Evolutionary conservation across 805 yeast species (phyloP).

Genomic region (Suhomyces pyralidae): DNA sequence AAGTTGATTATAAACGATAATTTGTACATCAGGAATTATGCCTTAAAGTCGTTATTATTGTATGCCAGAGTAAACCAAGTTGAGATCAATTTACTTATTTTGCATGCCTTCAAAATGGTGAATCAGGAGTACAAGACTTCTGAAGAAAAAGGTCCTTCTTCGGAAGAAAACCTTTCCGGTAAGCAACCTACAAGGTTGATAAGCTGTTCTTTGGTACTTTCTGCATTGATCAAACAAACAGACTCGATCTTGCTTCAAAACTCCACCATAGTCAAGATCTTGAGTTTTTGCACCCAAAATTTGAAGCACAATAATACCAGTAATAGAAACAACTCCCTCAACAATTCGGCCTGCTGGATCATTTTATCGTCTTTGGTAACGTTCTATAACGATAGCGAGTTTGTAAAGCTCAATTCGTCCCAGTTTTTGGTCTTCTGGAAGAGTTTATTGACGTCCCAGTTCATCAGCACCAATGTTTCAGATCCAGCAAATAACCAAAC

Average conservation of each 20-base stretch:
- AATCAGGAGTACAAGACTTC: slow-evolving; percentile 23
- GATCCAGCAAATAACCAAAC: slow-evolving; percentile 17
- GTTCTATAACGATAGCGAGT: slow-evolving; percentile 39
- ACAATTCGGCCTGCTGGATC: slow-evolving; percentile 39
- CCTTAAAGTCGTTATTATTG: slow-evolving; percentile 28
- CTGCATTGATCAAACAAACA: slow-evolving; percentile 35
- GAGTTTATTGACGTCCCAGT: slow-evolving; percentile 42
- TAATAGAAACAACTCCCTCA: slow-evolving; percentile 17
- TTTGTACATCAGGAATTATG: slow-evolving; percentile 34
- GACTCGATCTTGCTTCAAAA: slow-evolving; percentile 34
- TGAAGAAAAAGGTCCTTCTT: slow-evolving; percentile 8
- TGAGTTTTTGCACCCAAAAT: slow-evolving; percentile 46
- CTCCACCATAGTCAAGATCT: slow-evolving; percentile 37
- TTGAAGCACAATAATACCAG: slow-evolving; percentile 34
- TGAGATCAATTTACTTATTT: slow-evolving; percentile 34
- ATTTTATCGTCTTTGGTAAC: slow-evolving; percentile 40
- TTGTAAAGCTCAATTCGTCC: slow-evolving; percentile 42
- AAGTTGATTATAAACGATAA: slow-evolving; percentile 31
- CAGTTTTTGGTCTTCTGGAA: slow-evolving; percentile 46
- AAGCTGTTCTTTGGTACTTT: slow-evolving; percentile 35
- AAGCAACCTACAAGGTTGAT: slow-evolving; percentile 21
- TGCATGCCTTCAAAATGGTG: slow-evolving; percentile 29
- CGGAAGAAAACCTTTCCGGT: slow-evolving; percentile 18
- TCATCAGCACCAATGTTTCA: slow-evolving; percentile 22
- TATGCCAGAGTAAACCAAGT: slow-evolving; percentile 30